Evolutionary conservation across 2,329 filamentous ascomycete species (phyloP), one percentile per base, ranked within the genome.

Genomic region (Sclerotinia minor): DNA sequence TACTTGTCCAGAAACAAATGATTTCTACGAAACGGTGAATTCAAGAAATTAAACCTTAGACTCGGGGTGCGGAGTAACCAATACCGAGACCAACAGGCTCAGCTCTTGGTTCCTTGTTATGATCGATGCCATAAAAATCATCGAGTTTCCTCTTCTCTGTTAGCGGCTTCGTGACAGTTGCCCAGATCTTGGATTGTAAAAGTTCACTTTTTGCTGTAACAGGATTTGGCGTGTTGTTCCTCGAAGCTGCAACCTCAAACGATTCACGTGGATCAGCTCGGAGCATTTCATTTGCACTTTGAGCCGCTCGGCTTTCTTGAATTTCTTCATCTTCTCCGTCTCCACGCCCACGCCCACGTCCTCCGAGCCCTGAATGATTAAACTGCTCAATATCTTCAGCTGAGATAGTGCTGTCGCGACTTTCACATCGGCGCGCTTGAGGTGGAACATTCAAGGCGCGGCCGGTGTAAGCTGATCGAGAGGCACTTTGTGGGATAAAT

Each of bases 351-450:
- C 8, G 79, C 26, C 76, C 73, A 35, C 47, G 65, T 63, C 69
- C 72, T 61, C 68, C 69, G 67, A 70, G 72, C 0, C 84, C 84
- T 68, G 85, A 83, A 5, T 84, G 81, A 0, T 83, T 83, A 32
- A 87, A 79, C 73, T 87, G 84, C 26, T 84, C 83, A 9, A 77
- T 76, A 54, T 86, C 85, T 1, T 84, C 85, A 26, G 86, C 89
- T 1, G 92, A 95, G 60, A 95, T 93, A 1, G 92, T 96, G 80
- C 91, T 94, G 77, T 96, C 92, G 69, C 92, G 87, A 77, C 92
- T 93, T 78, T 88, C 87, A 64, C 86, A 86, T 49, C 85, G 83
- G 60, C 81, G 81, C 32, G 92, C 78, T 86, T 86, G 67, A 79
- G 50, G 68, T 69, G 72, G 73, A 74, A 72, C 15, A 61, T 53